These are phyloP conservation scores for Physcomitrium patens DNA, from an alignment of 225 moss, liverwort and hornwort genomes.

Conservation along the genomic window DNA sequence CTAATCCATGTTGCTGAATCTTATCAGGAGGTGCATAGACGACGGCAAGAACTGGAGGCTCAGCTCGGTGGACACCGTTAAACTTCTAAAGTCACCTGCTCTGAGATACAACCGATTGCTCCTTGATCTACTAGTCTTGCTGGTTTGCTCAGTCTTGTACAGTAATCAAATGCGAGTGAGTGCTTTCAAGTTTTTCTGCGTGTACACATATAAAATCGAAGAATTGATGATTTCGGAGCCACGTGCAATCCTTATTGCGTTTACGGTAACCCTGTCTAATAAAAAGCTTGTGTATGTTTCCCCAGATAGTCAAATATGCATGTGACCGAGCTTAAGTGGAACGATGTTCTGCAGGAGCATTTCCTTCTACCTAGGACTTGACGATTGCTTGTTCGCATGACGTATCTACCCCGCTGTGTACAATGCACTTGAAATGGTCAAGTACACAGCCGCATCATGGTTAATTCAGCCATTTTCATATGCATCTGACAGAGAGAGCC, in stretches of 20 bases:
- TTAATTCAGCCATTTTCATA: too few relatives aligned
- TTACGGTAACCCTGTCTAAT: conserved; percentile 20
- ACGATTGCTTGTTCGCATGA: too few relatives aligned
- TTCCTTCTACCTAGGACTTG: background rate
- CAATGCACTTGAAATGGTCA: too few relatives aligned
- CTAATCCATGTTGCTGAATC: background rate
- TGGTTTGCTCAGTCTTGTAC: conserved; percentile 21
- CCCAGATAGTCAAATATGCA: background rate
- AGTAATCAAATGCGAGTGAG: conserved; percentile 8
- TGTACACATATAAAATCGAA: conserved; percentile 17
- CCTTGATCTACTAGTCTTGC: background rate
- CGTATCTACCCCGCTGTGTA: too few relatives aligned
- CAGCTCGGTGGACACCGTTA: conserved; percentile 48
- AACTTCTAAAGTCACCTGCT: conserved; percentile 5
- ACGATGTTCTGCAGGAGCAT: background rate
- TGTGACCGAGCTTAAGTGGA: background rate
- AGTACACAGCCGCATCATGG: too few relatives aligned
- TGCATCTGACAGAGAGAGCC: background rate
- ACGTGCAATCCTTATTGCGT: conserved; percentile 7
- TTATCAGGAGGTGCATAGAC: conserved; percentile 50
- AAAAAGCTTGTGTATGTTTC: background rate
- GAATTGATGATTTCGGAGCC: conserved; percentile 13
- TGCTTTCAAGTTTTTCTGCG: conserved; percentile 5
- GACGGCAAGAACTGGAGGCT: conserved; percentile 53
- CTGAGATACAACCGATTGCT: conserved; percentile 6